Conservation (phyloP, 306 rosid genomes). For the Phaseolus lunatus region DNA sequence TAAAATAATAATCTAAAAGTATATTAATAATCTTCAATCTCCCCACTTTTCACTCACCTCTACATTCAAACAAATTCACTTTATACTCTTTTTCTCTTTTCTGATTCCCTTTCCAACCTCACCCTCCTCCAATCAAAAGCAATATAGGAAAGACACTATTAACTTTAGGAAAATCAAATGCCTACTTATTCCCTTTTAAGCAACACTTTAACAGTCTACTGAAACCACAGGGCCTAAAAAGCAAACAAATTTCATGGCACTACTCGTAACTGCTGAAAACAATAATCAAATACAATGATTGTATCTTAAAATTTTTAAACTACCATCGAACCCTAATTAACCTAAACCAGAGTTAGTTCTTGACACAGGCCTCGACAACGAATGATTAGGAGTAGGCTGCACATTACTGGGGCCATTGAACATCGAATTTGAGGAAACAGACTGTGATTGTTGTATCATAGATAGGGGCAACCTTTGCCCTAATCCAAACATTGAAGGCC, state of each 20-base stretch:
- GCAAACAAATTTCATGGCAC: background rate
- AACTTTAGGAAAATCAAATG: background rate
- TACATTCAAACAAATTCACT: too few species aligned
- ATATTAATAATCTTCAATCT: too few species aligned
- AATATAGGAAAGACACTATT: background rate
- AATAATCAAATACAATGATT: background rate
- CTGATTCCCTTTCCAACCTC: too few species aligned
- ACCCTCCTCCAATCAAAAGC: too few species aligned
- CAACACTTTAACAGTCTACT: background rate
- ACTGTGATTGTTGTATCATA: slow-evolving; percentile 13
- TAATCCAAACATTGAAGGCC: slow-evolving; percentile 9
- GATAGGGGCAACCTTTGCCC: slow-evolving; percentile 27
- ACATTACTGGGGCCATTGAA: background rate
- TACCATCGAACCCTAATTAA: background rate
- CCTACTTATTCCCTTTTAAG: slow-evolving; percentile 12
- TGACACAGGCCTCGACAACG: background rate
- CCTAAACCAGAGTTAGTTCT: slow-evolving; percentile 26
- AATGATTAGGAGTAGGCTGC: background rate
- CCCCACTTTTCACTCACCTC: too few species aligned
- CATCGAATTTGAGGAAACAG: background rate
- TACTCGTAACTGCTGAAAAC: background rate
- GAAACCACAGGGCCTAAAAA: slow-evolving; percentile 3
- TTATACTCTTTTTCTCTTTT: too few species aligned
- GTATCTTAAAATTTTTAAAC: background rate
- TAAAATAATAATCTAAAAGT: too few species aligned